Evolutionary conservation across 371 early-diverging fungal species (phyloP), one percentile per base, ranked within the genome.

Genomic region (Funneliformis caledonium): DNA sequence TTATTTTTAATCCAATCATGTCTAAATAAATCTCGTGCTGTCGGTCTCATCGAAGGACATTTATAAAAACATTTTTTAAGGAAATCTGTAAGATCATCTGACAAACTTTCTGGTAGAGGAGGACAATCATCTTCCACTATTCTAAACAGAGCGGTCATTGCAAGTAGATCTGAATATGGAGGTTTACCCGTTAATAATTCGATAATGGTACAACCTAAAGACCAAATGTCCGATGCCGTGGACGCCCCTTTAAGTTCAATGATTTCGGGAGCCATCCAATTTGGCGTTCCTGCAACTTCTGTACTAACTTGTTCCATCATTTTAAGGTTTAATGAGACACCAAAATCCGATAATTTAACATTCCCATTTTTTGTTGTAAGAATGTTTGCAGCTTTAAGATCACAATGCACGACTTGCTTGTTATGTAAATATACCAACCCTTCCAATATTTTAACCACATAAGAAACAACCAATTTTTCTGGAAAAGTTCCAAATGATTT

Each of bases 201-300:
- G 52, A 96, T 89, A 10, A 96, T 84, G 0, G 96, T 96, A 81
- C 97, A 96, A 37, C 96, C 97, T 19, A 97, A 84, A 42, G 84
- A 90, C 96, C 97, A 97, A 5, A 97, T 96, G 83, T 97, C 97
- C 0, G 96, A 94, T 33, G 93, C 92, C 5, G 92, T 91, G 1
- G 93, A 91, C 1, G 95, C 91, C 4, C 96, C 96, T 74, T 93
- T 89, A 33, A 96, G 85, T 80, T 94, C 91, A 84, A 96, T 96
- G 0, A 98, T 95, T 87, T 98, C 98, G 2, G 98, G 98, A n/a
- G 98, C 97, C 98, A 98, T 97, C 98, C 98, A 98, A 85, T 96
- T 95, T 0, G 98, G 98, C 16, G 96, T 96, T 12, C 98, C 98
- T 16, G 95, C 94, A 4, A 94, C 88, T 69, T 93, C 92, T 16